A percentile compares a stretch with the other conserved stretches of the same genome.
Conservation (phyloP, 768 basidiomycete species). For the Kwoniella sp. region DNA sequence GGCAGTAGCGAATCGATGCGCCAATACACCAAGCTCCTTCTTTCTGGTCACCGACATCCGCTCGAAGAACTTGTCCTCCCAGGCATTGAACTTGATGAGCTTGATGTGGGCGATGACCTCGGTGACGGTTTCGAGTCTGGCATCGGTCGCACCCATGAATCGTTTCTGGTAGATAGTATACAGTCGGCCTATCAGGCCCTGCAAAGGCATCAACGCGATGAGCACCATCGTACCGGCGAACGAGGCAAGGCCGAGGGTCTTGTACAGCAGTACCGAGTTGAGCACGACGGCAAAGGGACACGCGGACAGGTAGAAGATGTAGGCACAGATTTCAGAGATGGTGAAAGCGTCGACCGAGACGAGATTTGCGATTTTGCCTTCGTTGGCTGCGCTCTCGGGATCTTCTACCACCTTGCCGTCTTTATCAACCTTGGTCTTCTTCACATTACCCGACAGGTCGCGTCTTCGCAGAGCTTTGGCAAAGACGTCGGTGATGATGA, state of each 20-base stretch:
- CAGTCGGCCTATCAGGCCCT: constrained; percentile 36
- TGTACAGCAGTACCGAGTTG: constrained; percentile 71
- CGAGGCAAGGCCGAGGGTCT: constrained; percentile 59
- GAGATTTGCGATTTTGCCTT: constrained; percentile 48
- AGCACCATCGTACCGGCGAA: constrained; percentile 44
- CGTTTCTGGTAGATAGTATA: constrained; percentile 40
- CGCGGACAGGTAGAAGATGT: constrained; percentile 39
- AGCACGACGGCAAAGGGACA: constrained; percentile 56
- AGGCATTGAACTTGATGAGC: constrained; percentile 52
- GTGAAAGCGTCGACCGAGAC: constrained; percentile 49
- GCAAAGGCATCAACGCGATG: constrained; percentile 42
- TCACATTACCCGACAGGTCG: constrained; percentile 48
- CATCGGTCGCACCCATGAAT: constrained; percentile 52
- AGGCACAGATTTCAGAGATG: constrained; percentile 45
- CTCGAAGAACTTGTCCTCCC: constrained; percentile 51
- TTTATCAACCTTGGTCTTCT: constrained; percentile 22
- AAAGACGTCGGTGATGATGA: constrained; percentile 52
- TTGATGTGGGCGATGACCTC: constrained; percentile 52
- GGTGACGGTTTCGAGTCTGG: constrained; percentile 50
- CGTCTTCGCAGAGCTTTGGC: constrained; percentile 51
- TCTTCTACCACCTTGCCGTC: constrained; percentile 25
- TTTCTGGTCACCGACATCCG: constrained; percentile 47
- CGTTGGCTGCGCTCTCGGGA: constrained; percentile 22
- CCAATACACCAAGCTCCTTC: constrained; percentile 47
- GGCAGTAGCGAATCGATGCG: constrained; percentile 41